Evolutionary conservation across 2,329 filamentous ascomycete species (phyloP).

Genomic region (Talaromyces sp.): DNA sequence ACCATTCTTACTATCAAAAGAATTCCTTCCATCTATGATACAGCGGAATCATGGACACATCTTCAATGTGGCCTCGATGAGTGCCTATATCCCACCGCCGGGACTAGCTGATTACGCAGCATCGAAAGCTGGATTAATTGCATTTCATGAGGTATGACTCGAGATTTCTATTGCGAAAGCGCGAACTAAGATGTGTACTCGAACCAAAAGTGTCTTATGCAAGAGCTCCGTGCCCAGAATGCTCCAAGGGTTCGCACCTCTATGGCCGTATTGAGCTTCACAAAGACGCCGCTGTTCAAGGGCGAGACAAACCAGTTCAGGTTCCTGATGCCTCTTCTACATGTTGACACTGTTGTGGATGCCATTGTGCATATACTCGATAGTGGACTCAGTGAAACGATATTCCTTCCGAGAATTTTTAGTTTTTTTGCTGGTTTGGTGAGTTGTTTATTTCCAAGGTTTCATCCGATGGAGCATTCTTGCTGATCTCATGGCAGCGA

Average conservation of each 20-base stretch:
- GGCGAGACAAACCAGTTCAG: slow-evolving; percentile 26
- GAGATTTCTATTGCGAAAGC: too few species aligned
- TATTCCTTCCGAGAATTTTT: background rate
- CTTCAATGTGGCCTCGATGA: slow-evolving; percentile 27
- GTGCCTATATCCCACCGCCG: slow-evolving; percentile 26
- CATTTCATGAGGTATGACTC: slow-evolving; percentile 26
- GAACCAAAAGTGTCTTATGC: slow-evolving; percentile 14
- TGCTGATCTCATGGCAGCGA: slow-evolving; percentile 12
- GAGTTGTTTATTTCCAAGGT: background rate
- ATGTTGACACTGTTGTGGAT: slow-evolving; percentile 29
- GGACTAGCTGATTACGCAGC: slow-evolving; percentile 28
- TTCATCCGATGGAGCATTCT: background rate
- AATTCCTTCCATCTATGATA: slow-evolving; percentile 29
- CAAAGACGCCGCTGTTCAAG: slow-evolving; percentile 28
- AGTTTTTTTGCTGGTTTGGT: background rate
- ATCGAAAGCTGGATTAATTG: slow-evolving; percentile 29
- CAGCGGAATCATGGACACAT: slow-evolving; percentile 27
- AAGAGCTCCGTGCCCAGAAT: slow-evolving; percentile 19
- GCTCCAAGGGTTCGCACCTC: slow-evolving; percentile 23
- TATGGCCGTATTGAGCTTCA: slow-evolving; percentile 26
- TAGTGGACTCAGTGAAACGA: slow-evolving; percentile 17
- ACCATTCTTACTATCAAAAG: slow-evolving; percentile 23
- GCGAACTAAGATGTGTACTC: too few species aligned
- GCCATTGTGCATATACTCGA: slow-evolving; percentile 24
- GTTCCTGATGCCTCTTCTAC: slow-evolving; percentile 27